A percentile compares a stretch with the other conserved stretches of the same genome.
These are phyloP conservation scores for Clitopilus hobsonii DNA, from an alignment of 768 basidiomycete genomes.

Conservation along the genomic window DNA sequence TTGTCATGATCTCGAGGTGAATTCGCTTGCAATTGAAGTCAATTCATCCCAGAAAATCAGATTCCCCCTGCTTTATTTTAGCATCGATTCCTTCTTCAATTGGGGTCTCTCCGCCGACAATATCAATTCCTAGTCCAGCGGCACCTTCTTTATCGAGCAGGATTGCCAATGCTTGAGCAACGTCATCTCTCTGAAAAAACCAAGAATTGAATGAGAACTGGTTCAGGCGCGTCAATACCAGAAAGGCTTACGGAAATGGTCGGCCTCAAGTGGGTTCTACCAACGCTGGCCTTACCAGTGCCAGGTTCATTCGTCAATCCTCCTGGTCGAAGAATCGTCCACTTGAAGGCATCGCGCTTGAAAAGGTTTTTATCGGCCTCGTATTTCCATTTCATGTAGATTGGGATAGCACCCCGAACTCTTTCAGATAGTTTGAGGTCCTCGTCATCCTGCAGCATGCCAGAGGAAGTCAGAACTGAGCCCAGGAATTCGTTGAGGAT, in stretches of 20 bases:
- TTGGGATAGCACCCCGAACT: slow-evolving; percentile 38
- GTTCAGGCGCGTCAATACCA: neutral
- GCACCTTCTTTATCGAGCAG: slow-evolving; percentile 48
- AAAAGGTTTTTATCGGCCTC: slow-evolving; percentile 44
- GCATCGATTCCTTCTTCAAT: slow-evolving; percentile 44
- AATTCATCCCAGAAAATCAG: slow-evolving; percentile 31
- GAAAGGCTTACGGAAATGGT: slow-evolving; percentile 39
- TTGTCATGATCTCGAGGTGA: neutral
- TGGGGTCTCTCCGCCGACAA: slow-evolving; percentile 48
- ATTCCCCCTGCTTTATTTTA: slow-evolving; percentile 45
- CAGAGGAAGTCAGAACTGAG: neutral
- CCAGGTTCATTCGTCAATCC: slow-evolving; percentile 45
- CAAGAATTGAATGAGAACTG: neutral
- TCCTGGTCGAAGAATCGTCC: slow-evolving; percentile 69
- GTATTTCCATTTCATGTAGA: slow-evolving; percentile 46
- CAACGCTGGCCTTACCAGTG: slow-evolving; percentile 46
- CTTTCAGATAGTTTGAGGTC: slow-evolving; percentile 38
- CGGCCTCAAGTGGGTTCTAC: slow-evolving; percentile 44
- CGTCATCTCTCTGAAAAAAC: slow-evolving; percentile 43
- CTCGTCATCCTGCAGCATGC: slow-evolving; percentile 31
- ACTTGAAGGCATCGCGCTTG: slow-evolving; percentile 52
- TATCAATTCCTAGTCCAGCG: slow-evolving; percentile 52
- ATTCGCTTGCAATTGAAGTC: neutral
- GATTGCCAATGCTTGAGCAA: slow-evolving; percentile 43
- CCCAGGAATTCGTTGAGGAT: slow-evolving; percentile 1